phyloP scores from a whole-genome alignment of 1,284 basidiomycete species.

The Naganishia cerealis region DNA sequence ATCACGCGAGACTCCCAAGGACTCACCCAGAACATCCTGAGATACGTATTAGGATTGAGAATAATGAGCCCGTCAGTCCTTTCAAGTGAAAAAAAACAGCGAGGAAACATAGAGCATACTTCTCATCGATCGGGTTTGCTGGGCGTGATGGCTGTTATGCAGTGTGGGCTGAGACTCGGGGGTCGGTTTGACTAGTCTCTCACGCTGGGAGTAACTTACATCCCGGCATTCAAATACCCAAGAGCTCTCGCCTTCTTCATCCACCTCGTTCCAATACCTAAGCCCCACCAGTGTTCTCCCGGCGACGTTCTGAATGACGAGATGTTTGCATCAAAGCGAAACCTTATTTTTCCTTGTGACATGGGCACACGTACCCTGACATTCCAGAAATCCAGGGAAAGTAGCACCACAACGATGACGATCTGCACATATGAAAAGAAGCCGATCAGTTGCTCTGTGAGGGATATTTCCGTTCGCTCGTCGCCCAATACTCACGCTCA shows the following conservation, averaged over 20 bases:
- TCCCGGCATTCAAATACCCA: conserved; percentile 95
- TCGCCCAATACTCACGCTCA: conserved; percentile 65
- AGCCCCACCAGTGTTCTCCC: conserved; percentile 86
- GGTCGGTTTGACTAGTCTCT: neutral
- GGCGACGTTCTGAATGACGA: conserved; percentile 70
- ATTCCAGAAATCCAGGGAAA: conserved; percentile 97
- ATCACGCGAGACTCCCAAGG: neutral
- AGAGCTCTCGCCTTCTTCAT: conserved; percentile 89
- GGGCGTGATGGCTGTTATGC: conserved; percentile 73
- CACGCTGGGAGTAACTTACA: conserved; percentile 57
- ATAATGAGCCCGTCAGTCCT: conserved; percentile 32
- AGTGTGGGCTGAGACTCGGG: neutral
- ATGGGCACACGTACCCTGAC: conserved; percentile 65
- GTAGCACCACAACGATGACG: conserved; percentile 81
- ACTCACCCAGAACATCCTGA: conserved; percentile 87
- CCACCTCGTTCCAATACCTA: conserved; percentile 95
- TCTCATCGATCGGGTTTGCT: conserved; percentile 84
- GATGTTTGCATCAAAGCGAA: neutral
- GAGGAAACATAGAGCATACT: conserved; percentile 57
- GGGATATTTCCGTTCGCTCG: neutral
- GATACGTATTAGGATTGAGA: conserved; percentile 22
- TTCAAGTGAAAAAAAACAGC: neutral
- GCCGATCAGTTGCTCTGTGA: neutral
- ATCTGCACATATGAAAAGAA: conserved; percentile 60
- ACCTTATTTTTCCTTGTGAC: neutral